Base-by-base conservation (phyloP, 2,329 filamentous ascomycete species). In the Arachnopeziza araneosa region DNA sequence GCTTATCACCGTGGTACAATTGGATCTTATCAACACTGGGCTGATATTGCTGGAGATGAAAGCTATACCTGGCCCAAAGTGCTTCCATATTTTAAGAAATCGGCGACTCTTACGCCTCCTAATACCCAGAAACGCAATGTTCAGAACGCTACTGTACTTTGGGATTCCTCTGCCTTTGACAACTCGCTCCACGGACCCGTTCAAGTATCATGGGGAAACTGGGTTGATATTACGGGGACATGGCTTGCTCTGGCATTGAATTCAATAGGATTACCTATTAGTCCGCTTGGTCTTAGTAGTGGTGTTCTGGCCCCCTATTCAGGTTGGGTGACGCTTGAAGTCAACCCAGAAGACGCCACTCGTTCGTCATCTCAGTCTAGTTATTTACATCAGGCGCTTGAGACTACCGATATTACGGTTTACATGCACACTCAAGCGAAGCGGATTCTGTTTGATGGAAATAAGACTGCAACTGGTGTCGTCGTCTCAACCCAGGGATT, bases 51-150 rank as follows among this genome's bases (percentile, higher is more conserved):
- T 0, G 72, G 70, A 1, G 78, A 82, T 57, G 54, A 74, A 1
- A 68, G 72, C 1, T 84, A 80, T 73, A 75, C 74, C 60, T 80
- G 78, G 58, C 68, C 78, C 3, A 74, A 74, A 10, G 73, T 82
- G 30, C 70, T 78, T 19, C 77, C 77, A 1, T 83, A 78, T 68
- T 75, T 80, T 58, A 69, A 70, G 48, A 78, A 76, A 60, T 64
- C 36, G 4, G 17, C 36, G 10, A 44, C 62, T 32, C 59, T 65
- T 10, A 65, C 63, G 30, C 54, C 57, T 26, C 72, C 72, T 17
- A 44, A 44, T 44, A 4, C 17, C 17, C 5, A 44, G 17, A 44
- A 44, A 44, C 36, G 36, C 4, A 44, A 44, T 44, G 12, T 44
- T 44, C 10, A 1, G 72, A 73, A 9, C 52, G 17, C 70, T 49